phyloP scores from a whole-genome alignment of 768 basidiomycete species.

The Gautieria morchelliformis region DNA sequence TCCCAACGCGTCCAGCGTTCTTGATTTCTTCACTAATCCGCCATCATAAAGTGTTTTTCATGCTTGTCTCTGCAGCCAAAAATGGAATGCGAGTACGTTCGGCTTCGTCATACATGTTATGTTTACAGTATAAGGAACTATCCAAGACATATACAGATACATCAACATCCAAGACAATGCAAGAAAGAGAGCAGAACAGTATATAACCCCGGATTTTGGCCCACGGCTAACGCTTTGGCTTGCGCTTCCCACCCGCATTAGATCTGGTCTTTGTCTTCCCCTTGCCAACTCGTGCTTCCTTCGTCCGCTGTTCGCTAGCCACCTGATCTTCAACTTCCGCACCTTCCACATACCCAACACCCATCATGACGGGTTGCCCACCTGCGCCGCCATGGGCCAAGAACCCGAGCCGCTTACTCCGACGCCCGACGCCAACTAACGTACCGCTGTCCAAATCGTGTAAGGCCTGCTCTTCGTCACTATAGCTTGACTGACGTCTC shows the following conservation, averaged over 20 bases:
- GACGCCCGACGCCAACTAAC: constrained; percentile 45
- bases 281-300: not conserved
- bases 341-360: constrained; percentile 56
- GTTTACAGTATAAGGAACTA: no score
- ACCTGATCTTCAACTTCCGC: constrained; percentile 15
- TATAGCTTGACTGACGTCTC: not conserved
- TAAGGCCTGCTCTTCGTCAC: not conserved
- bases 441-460: constrained; percentile 34
- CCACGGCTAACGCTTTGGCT: not conserved
- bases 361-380: constrained; percentile 63
- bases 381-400: constrained; percentile 69
- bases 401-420: constrained; percentile 48
- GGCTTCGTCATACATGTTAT: no score
- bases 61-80: no score
- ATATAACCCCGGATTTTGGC: not conserved
- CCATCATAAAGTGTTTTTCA: not conserved
- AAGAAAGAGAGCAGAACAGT: no score
- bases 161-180: no score
- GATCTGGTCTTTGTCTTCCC: not conserved
- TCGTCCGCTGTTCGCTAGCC: not conserved
- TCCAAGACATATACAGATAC: no score
- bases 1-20: constrained; percentile 13
- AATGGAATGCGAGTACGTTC: no score
- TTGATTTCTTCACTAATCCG: constrained; percentile 16
- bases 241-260: not conserved